Evolutionary conservation across 225 moss, liverwort and hornwort species (phyloP), one percentile per base, ranked within the genome.

Genomic region (Sphagnum tenellum): DNA sequence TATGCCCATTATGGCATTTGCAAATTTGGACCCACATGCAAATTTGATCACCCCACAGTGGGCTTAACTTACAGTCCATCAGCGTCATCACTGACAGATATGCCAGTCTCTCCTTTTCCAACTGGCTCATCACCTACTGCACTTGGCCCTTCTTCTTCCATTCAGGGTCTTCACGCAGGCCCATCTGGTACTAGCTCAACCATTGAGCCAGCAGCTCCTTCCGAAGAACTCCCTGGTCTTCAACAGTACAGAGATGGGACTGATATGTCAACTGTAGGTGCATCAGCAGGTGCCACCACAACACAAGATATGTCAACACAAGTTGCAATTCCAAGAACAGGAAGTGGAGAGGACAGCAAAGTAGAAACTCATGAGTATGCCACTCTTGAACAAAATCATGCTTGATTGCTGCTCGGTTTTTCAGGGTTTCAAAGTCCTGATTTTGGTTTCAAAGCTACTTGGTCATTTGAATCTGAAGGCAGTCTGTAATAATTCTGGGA

Each of bases 21-120:
- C 89, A 98, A 98, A 57, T 98, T 93, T 67, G 98, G 98, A 55
- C 98, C 93, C 3, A 93, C 98, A 57, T 98, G 98, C 86, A 98
- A 98, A 78, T 98, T 93, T 74, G 98, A 98, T 75, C 98, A 98
- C 72, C 98, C 98, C 11, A 59, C 93, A 52, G 83, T 79, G 60
- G 82, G 88, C 12, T 69, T 98, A 63, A 80, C 86, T 47, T 98
- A 93, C 69, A 93, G 93, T 72, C 93, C 98, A 50, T 98, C 98
- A 4, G 89, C 93, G 29, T 90, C 93, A 60, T 98, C 98, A 50
- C 75, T 98, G 70, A 80, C 87, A 59, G 93, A 98, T 69, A 84
- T 98, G 86, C 93, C 98, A 5, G 93, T 98, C 72, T 89, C 90
- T 48, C 98, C 98, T 63, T 98, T 84, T 63, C 92, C 96, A 45